Evolutionary conservation across 2,329 filamentous ascomycete species (phyloP), one percentile per base, ranked within the genome.

Genomic region (Cladosporium sp.): DNA sequence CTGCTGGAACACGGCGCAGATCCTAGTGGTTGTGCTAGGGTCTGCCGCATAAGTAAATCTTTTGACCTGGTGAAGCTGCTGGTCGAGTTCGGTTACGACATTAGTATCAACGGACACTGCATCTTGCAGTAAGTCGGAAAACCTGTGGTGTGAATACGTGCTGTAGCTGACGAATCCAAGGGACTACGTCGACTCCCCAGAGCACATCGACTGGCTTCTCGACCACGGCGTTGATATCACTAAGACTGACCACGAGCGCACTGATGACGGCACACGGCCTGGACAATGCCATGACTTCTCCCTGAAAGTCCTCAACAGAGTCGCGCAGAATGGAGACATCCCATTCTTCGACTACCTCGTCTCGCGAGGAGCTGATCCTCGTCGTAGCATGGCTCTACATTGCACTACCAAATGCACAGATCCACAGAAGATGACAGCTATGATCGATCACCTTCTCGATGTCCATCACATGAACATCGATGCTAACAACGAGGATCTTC

Each of bases 161-260:
- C n/a, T n/a, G n/a, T n/a, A n/a, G n/a, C 17, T 42, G 37, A 14
- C 36, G 5, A n/a, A 38, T 14, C 14, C 20, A 17, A 54, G 51
- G 37, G 51, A 63, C 20, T 63, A 45, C 17, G 52, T 47, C 1
- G 5, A 59, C n/a, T 50, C 50, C 12, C 56, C n/a, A 17, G 42
- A 55, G 1, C 36, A 14, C 0, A 20, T 45, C 42, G 20, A 61
- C 36, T 61, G 54, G 56, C n/a, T 61, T 20, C 59, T 60, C 12
- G 61, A 61, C 17, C 59, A 42, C 22, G 61, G 61, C 7, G 47
- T 50, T 15, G 59, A 63, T n/a, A 55, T 61, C 52, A 58, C 45
- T 19, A 40, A 37, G 14, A 55, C 57, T 1, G 51, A 61, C 15
- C 30, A 34, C 17, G 25, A 39, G 9, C 14, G 59, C 3, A 43